A percentile compares a stretch with the other conserved stretches of the same genome.
Conservation (phyloP, 1,139 yeast species). For the Taiozyma onychis region DNA sequence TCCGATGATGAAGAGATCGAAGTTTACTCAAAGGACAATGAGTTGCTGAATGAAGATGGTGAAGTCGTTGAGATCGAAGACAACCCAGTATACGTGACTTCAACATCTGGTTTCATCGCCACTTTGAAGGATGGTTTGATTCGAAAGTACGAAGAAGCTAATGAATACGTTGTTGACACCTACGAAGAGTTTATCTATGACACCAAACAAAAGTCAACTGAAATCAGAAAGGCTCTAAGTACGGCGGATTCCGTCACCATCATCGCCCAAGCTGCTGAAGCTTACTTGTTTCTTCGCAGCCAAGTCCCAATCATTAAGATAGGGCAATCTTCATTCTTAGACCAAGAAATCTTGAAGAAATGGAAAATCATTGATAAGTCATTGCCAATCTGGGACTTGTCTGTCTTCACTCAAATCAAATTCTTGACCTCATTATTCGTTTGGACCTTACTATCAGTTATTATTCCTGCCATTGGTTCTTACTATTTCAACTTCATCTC, state of each 20-base stretch:
- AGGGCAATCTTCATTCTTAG: conserved; percentile 15
- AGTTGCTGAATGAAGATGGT: conserved; percentile 6
- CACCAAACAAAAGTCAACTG: conserved; percentile 4
- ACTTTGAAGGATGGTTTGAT: conserved; percentile 17
- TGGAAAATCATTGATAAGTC: conserved; percentile 13
- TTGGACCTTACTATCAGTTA: conserved; percentile 27
- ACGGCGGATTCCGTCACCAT: conserved; percentile 18
- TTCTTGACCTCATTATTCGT: conserved; percentile 26
- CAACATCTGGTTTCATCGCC: conserved; percentile 9
- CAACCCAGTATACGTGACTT: conserved; percentile 13
- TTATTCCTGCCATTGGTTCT: conserved; percentile 39
- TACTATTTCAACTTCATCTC: conserved; percentile 46
- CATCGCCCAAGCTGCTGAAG: conserved; percentile 13
- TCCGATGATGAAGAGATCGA: conserved; percentile 9
- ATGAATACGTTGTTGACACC: conserved; percentile 23
- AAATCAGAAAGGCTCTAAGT: conserved; percentile 17
- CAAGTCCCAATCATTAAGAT: conserved; percentile 16
- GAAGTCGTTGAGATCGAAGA: conserved; percentile 9
- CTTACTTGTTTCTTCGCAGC: conserved; percentile 8
- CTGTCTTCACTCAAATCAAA: conserved; percentile 16
- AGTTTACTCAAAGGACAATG: neutral
- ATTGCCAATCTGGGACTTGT: conserved; percentile 16
- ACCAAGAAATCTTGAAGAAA: conserved; percentile 19
- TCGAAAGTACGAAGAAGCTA: conserved; percentile 15
- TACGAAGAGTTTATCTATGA: conserved; percentile 13